Conservation (phyloP, 2,329 filamentous ascomycete species). For the Lachnellula occidentalis region DNA sequence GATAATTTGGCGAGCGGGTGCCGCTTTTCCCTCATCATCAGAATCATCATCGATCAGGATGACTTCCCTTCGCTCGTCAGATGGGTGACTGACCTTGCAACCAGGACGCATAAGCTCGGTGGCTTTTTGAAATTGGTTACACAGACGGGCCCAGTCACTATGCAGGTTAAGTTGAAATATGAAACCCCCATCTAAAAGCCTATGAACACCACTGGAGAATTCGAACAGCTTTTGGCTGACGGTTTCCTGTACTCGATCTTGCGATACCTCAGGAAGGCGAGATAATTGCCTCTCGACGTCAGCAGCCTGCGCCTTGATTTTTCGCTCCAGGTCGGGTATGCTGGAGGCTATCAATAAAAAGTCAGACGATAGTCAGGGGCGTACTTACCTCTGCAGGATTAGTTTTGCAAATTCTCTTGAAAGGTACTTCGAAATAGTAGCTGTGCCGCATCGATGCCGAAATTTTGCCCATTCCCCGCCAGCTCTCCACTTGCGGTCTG, state of each 20-base stretch:
- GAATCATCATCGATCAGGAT: conserved; percentile 7
- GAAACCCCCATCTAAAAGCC: conserved; percentile 47
- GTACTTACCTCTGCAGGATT: conserved; percentile 33
- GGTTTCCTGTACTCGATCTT: conserved; percentile 56
- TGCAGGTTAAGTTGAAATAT: conserved; percentile 38
- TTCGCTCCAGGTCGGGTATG: conserved; percentile 37
- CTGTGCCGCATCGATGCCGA: conserved; percentile 45
- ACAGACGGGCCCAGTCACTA: conserved; percentile 31
- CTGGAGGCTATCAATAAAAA: conserved; percentile 19
- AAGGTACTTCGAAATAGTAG: conserved; percentile 42
- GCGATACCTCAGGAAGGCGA: conserved; percentile 60
- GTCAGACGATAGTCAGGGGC: background rate
- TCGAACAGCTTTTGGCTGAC: conserved; percentile 54
- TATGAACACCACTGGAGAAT: conserved; percentile 50
- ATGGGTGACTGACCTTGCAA: background rate
- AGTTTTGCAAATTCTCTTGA: conserved; percentile 43
- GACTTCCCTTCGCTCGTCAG: background rate
- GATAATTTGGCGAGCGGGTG: too few relatives aligned
- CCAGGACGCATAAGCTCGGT: conserved; percentile 30
- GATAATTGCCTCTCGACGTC: conserved; percentile 50
- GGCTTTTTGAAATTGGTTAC: conserved; percentile 31
- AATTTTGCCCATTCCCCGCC: conserved; percentile 34
- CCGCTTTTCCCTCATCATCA: background rate
- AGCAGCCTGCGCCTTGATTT: conserved; percentile 34
- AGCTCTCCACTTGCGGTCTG: conserved; percentile 38